A percentile compares a stretch with the other conserved stretches of the same genome.
These are phyloP conservation scores for Schizopora paradoxa DNA, from an alignment of 1,284 basidiomycete species.

Conservation along the genomic window DNA sequence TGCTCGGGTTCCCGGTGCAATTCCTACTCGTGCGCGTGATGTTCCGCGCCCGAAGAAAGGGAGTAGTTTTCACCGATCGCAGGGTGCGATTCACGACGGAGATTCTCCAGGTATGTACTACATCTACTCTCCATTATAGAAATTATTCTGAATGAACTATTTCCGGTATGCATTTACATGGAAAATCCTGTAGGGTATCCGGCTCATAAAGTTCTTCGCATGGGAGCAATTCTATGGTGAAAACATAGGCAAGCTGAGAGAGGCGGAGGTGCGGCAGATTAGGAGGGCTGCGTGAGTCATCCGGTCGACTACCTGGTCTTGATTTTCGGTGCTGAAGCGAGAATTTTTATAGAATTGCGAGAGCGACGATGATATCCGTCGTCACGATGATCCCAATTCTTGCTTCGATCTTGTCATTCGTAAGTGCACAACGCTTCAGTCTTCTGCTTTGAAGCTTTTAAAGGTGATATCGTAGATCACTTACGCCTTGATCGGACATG, in stretches of 20 bases:
- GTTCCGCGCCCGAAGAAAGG: slow-evolving; percentile 58
- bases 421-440: slow-evolving; percentile 28
- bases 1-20: slow-evolving; percentile 61
- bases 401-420: slow-evolving; percentile 70
- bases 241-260: slow-evolving; percentile 46
- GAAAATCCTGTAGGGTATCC: slow-evolving; percentile 57
- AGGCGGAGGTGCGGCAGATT: slow-evolving; percentile 48
- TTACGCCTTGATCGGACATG: slow-evolving; percentile 60
- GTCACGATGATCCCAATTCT: slow-evolving; percentile 60
- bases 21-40: slow-evolving; percentile 56
- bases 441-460: not conserved
- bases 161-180: too few relatives aligned
- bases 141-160: too few relatives aligned
- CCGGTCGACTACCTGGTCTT: not conserved
- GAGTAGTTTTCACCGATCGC: slow-evolving; percentile 69
- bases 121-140: too few relatives aligned
- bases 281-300: slow-evolving; percentile 42
- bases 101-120: slow-evolving; percentile 23
- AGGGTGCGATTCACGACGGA: slow-evolving; percentile 63
- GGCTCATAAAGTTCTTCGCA: slow-evolving; percentile 55
- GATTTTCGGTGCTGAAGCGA: too few relatives aligned
- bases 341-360: slow-evolving; percentile 38
- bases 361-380: slow-evolving; percentile 51
- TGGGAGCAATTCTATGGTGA: slow-evolving; percentile 61
- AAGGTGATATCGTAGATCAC: slow-evolving; percentile 45